Base-by-base conservation (phyloP, 2,329 filamentous ascomycete genomes). In the Diaporthe citrichinensis region DNA sequence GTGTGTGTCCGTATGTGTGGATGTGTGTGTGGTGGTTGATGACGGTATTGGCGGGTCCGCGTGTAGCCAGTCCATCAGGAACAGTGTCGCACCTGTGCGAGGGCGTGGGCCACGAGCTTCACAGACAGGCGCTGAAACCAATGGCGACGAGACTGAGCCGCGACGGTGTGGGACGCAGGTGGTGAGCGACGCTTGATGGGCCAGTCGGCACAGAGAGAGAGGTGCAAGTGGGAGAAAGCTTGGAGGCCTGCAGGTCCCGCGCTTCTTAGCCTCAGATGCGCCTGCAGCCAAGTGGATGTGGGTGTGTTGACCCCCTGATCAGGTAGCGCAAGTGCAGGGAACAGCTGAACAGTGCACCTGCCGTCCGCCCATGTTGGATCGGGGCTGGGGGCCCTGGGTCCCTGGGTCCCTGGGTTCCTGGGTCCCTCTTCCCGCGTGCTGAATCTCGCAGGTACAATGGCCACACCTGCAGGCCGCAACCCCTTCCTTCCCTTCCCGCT, bases 341-440 rank as follows among this genome's bases (percentile, higher is more conserved):
- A 71, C 74, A 76, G 74, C 74, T 76, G 74, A 59, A 74, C 74
- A 74, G 55, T 72, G 72, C 75, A 69, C 74, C 74, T 76, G 74
- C 61, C 71, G 20, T 20, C 74, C 71, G 57, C 71, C 71, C 46
- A 51, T 49, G 46, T 61, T 58, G 59, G 59, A 39, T 68, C 34
- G 25, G 25, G 55, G 23, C 49, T 55, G 57, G 51, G 39, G 31
- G 36, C 7, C 15, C 15, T 44, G 15, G 14, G 36, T 39, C 36
- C 36, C 36, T 39, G 31, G 31, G 31, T 34, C 31, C 31, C 31
- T 34, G 31, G 31, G 31, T 34, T 6, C 31, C 31, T 41, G 57
- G 15, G 53, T 20, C 25, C 14, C 28, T 20, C 12, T 34, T 31
- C 53, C 65, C 65, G 65, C 46, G 46, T 68, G 62, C 28, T 34